Evolutionary conservation across 2,329 filamentous ascomycete species (phyloP).

Genomic region (Phoma sp.): DNA sequence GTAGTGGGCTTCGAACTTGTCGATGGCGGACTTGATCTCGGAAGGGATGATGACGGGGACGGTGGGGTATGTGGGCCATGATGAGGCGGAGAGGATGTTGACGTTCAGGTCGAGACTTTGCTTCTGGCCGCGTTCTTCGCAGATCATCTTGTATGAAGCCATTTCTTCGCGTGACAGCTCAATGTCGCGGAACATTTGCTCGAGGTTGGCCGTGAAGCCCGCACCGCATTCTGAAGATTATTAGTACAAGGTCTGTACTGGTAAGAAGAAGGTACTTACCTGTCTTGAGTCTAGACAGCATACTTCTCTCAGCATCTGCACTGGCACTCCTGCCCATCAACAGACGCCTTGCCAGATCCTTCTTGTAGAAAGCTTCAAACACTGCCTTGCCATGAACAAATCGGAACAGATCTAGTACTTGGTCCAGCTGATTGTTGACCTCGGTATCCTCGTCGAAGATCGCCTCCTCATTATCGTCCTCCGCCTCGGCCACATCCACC

Average conservation of each 20-base stretch:
- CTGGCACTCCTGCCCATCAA: slow-evolving; percentile 93
- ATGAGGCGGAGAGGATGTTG: slow-evolving; percentile 86
- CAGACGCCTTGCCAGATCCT: slow-evolving; percentile 86
- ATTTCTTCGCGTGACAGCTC: slow-evolving; percentile 93
- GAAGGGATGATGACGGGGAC: slow-evolving; percentile 75
- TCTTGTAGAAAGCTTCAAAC: slow-evolving; percentile 99
- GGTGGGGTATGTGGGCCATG: slow-evolving; percentile 93
- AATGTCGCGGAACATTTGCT: slow-evolving; percentile 99
- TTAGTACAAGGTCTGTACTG: slow-evolving; percentile 16
- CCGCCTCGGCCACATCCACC: slow-evolving; percentile 64
- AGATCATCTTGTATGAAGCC: slow-evolving; percentile 79
- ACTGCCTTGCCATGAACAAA: slow-evolving; percentile 98
- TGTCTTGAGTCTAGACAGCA: slow-evolving; percentile 88
- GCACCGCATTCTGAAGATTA: slow-evolving; percentile 77
- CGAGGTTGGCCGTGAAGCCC: slow-evolving; percentile 94
- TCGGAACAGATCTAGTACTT: slow-evolving; percentile 91
- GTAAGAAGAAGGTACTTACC: slow-evolving; percentile 47
- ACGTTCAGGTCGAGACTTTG: slow-evolving; percentile 76
- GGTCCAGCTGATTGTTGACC: slow-evolving; percentile 89
- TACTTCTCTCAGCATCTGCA: slow-evolving; percentile 93
- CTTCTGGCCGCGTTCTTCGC: slow-evolving; percentile 66
- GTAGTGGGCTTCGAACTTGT: slow-evolving; percentile 86
- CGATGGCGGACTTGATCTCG: slow-evolving; percentile 77
- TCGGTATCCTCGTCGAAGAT: slow-evolving; percentile 90
- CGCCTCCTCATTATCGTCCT: slow-evolving; percentile 65